These are phyloP conservation scores for Clarireedia monteithiana DNA, from an alignment of 2,329 filamentous ascomycete genomes.

Conservation along the genomic window DNA sequence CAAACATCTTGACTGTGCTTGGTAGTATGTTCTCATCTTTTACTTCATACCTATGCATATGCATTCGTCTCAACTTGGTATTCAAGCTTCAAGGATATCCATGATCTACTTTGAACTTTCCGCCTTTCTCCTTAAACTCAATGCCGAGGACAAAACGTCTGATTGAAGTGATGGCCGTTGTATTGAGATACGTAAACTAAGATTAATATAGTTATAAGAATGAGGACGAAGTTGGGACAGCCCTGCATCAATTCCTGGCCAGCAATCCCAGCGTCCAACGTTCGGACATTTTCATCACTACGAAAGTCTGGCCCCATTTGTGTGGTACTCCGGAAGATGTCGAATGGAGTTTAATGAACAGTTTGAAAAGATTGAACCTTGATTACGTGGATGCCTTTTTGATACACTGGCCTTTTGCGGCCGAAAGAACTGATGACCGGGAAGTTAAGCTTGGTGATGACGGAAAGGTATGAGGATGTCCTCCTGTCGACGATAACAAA, in stretches of 20 bases:
- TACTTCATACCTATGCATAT: neutral
- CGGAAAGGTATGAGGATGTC: constrained; percentile 36
- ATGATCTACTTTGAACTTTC: neutral
- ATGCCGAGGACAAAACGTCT: neutral
- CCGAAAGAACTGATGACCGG: constrained; percentile 70
- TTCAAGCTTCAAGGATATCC: neutral
- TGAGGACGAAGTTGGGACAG: constrained; percentile 74
- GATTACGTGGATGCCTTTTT: constrained; percentile 77
- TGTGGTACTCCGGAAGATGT: constrained; percentile 49
- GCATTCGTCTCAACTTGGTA: neutral
- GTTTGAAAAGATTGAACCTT: constrained; percentile 62
- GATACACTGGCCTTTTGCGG: constrained; percentile 72
- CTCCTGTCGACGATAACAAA: neutral
- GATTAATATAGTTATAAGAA: constrained; percentile 51
- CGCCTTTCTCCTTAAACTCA: neutral
- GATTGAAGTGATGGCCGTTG: neutral
- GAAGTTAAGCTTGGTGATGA: constrained; percentile 43
- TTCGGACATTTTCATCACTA: constrained; percentile 24
- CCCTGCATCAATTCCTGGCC: constrained; percentile 63
- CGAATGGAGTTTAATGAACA: constrained; percentile 62
- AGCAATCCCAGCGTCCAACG: constrained; percentile 50
- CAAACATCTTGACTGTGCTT: constrained; percentile 61
- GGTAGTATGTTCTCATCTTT: constrained; percentile 37
- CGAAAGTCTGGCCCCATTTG: constrained; percentile 50
- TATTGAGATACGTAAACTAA: neutral